Percentiles rank a stretch among this genome's conserved stretches.
Conservation (phyloP, 169 alveolate species). For the Blepharisma undulans region DNA sequence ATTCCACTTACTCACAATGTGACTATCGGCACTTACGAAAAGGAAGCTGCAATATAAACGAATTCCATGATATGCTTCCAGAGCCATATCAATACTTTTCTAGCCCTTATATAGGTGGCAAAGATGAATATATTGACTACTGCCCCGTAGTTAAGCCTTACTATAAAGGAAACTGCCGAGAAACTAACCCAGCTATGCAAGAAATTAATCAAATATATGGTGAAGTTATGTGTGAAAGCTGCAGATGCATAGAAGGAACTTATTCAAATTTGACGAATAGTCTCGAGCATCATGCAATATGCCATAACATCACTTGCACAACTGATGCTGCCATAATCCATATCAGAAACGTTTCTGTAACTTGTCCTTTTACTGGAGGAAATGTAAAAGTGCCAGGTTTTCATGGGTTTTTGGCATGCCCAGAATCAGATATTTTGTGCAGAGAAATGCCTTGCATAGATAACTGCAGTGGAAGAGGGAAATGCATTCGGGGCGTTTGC, state of each 20-base stretch:
- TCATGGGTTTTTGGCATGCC: background rate
- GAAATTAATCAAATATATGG: background rate
- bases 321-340: background rate
- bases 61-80: background rate
- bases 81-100: background rate
- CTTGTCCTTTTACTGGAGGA: conserved; percentile 21
- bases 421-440: background rate
- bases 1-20: background rate
- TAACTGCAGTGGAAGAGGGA: conserved; percentile 28
- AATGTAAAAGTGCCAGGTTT: background rate
- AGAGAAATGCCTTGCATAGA: background rate
- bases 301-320: conserved; percentile 24
- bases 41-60: background rate
- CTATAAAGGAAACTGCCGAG: conserved; percentile 18
- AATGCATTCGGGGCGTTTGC: conserved; percentile 23
- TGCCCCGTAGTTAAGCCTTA: background rate
- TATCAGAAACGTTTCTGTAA: background rate
- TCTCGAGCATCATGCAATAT: background rate
- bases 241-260: conserved; percentile 35
- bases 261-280: background rate
- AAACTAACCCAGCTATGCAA: background rate
- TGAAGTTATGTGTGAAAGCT: background rate
- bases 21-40: background rate
- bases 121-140: conserved; percentile 8
- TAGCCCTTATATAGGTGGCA: background rate